phyloP scores from a whole-genome alignment of 805 yeast species.

The Schizosaccharomyces octosporus region DNA sequence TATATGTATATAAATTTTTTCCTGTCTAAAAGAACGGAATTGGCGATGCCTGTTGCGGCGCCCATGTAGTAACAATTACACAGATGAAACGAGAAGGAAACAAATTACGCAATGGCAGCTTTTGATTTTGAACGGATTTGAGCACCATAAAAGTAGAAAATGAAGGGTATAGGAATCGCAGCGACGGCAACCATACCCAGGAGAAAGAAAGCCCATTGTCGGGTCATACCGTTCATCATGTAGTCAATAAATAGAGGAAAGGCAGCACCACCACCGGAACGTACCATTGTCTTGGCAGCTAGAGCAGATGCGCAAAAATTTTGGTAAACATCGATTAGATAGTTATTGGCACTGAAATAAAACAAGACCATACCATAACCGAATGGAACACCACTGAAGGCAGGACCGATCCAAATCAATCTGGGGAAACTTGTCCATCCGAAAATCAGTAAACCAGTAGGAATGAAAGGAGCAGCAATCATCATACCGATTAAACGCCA shows the following conservation, averaged over 20 bases:
- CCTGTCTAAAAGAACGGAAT: too few relatives aligned
- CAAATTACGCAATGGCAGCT: not conserved
- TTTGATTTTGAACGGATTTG: not conserved
- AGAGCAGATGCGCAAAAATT: constrained; percentile 30
- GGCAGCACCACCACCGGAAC: constrained; percentile 37
- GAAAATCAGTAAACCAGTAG: constrained; percentile 29
- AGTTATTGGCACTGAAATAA: constrained; percentile 49
- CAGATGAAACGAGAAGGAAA: not conserved
- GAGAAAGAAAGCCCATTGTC: constrained; percentile 30
- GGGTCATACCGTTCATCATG: constrained; percentile 26
- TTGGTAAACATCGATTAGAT: constrained; percentile 60
- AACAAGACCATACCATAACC: constrained; percentile 30
- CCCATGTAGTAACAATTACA: too few relatives aligned
- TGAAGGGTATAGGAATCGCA: constrained; percentile 27
- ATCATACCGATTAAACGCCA: constrained; percentile 30
- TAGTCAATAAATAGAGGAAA: constrained; percentile 33
- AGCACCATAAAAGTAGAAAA: not conserved
- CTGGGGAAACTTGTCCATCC: constrained; percentile 32
- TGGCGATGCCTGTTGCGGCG: too few relatives aligned
- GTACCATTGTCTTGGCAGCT: constrained; percentile 35
- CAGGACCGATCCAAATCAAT: constrained; percentile 28
- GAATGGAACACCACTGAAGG: constrained; percentile 30
- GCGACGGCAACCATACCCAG: constrained; percentile 27
- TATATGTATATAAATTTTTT: too few relatives aligned
- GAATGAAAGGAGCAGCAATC: constrained; percentile 22